These are phyloP conservation scores for Lipomyces kockii DNA, from an alignment of 805 yeast genomes.

Conservation along the genomic window DNA sequence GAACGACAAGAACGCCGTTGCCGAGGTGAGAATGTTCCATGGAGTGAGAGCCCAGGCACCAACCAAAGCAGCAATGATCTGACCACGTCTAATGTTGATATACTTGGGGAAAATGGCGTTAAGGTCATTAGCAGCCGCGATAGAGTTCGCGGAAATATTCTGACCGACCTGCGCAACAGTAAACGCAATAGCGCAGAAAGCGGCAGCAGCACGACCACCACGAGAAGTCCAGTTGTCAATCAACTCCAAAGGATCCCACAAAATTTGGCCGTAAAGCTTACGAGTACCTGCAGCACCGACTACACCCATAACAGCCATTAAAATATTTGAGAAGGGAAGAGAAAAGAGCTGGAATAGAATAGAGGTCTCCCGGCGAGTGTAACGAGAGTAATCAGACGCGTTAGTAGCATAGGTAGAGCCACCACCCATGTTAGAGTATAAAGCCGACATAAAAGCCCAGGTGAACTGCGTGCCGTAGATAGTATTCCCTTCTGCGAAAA, in stretches of 20 bases:
- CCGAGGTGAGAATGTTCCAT: constrained; percentile 49
- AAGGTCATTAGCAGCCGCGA: constrained; percentile 49
- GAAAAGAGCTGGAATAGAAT: constrained; percentile 15
- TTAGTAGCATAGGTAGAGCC: constrained; percentile 22
- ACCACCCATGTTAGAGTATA: constrained; percentile 20
- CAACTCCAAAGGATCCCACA: constrained; percentile 29
- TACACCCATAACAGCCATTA: constrained; percentile 25
- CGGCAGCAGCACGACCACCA: constrained; percentile 31
- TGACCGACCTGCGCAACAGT: constrained; percentile 74
- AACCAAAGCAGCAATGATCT: constrained; percentile 47
- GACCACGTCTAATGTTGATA: constrained; percentile 67
- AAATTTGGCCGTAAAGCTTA: constrained; percentile 18
- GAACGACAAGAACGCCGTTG: constrained; percentile 46
- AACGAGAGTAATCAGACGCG: constrained; percentile 44
- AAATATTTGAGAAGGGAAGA: constrained; percentile 14
- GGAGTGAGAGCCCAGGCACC: constrained; percentile 48
- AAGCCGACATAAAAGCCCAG: constrained; percentile 18
- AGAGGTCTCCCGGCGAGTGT: constrained; percentile 47
- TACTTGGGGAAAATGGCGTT: constrained; percentile 49
- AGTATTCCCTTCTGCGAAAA: constrained; percentile 10
- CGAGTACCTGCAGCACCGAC: constrained; percentile 22
- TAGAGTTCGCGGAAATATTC: constrained; percentile 59
- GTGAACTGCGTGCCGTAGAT: constrained; percentile 12
- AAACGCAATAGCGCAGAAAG: constrained; percentile 47
- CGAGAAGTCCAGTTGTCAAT: constrained; percentile 26